phyloP scores from a whole-genome alignment of 148 eudicot species.

The Rhododendron mucronatum region DNA sequence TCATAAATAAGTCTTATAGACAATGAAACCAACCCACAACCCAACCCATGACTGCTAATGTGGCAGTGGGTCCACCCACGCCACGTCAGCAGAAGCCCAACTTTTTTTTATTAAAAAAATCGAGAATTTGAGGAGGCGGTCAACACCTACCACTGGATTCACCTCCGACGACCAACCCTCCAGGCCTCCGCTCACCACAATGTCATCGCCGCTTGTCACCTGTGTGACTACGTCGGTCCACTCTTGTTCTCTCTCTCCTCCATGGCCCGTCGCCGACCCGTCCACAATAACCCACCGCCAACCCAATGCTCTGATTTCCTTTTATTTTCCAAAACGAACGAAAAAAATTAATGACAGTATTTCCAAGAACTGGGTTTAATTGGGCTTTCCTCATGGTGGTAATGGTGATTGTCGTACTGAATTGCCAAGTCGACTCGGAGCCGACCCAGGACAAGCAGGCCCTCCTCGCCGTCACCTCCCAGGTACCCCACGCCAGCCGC shows the following conservation, averaged over 20 bases:
- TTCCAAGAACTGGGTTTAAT: background rate
- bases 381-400: background rate
- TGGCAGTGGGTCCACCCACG: too few relatives aligned
- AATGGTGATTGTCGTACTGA: background rate
- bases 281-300: background rate
- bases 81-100: too few relatives aligned
- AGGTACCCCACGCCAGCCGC: constrained; percentile 52
- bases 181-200: too few relatives aligned
- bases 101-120: too few relatives aligned
- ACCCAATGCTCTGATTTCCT: background rate
- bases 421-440: constrained; percentile 34
- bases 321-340: background rate
- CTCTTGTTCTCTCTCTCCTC: background rate
- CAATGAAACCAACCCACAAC: too few relatives aligned
- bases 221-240: too few relatives aligned
- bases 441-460: constrained; percentile 67
- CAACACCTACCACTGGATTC: too few relatives aligned
- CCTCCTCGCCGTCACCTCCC: constrained; percentile 45
- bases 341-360: constrained; percentile 11
- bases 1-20: too few relatives aligned
- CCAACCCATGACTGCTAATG: too few relatives aligned
- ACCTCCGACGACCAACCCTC: too few relatives aligned
- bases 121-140: too few relatives aligned
- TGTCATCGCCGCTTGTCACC: too few relatives aligned
- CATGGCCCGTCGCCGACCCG: background rate